phyloP scores from a whole-genome alignment of 352 stramenopile species.

The Halophytophthora batemanensis region DNA sequence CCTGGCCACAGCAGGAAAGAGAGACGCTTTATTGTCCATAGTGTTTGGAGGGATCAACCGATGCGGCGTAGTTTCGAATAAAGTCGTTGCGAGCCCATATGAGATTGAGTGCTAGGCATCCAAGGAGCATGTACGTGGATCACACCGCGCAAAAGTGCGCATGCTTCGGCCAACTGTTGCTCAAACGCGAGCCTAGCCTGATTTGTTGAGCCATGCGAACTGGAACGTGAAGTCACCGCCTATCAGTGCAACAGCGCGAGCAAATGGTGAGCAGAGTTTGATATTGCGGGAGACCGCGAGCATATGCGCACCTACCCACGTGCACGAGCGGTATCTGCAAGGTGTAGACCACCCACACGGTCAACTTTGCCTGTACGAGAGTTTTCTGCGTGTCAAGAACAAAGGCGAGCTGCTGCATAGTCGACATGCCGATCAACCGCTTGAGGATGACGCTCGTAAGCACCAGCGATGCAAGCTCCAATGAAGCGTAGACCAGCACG shows the following conservation, averaged over 20 bases:
- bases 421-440: not conserved
- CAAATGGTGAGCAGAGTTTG: no score
- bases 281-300: no score
- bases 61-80: no score
- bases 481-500: not conserved
- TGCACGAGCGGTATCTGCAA: slow-evolving; percentile 1
- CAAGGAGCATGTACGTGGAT: no score
- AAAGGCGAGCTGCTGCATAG: slow-evolving; percentile 3
- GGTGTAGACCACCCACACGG: not conserved
- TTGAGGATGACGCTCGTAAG: not conserved
- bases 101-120: no score
- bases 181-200: slow-evolving; percentile 8
- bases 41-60: no score
- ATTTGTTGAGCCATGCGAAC: slow-evolving; percentile 3
- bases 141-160: no score
- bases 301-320: not conserved
- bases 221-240: slow-evolving; percentile 1
- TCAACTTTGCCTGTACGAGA: not conserved
- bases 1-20: no score
- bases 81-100: no score
- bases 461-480: slow-evolving; percentile 3
- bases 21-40: no score
- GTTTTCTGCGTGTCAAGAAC: not conserved
- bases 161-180: no score
- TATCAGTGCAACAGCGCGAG: slow-evolving; percentile 5